These are phyloP conservation scores for Pueraria montana DNA, from an alignment of 306 rosid genomes.

Conservation along the genomic window DNA sequence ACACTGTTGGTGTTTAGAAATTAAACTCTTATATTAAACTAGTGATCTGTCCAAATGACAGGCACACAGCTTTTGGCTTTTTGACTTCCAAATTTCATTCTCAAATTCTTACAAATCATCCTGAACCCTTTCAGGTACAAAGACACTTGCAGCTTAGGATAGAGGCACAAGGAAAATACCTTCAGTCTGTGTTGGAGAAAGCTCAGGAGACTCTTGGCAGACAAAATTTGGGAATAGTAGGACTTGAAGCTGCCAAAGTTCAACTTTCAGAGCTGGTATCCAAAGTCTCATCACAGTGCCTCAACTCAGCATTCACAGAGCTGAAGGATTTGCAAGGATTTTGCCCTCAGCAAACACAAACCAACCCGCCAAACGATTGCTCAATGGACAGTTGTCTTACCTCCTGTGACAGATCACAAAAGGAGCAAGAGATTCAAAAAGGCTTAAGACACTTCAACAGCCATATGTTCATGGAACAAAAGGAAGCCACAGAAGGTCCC, in stretches of 20 bases:
- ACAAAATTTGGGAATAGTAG: conserved; percentile 79
- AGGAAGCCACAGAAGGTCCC: conserved; percentile 51
- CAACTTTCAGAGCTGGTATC: conserved; percentile 91
- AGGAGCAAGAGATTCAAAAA: conserved; percentile 71
- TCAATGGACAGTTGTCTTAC: conserved; percentile 90
- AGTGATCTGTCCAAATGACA: background rate
- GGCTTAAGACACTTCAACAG: conserved; percentile 57
- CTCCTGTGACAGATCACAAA: conserved; percentile 75
- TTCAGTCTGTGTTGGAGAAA: conserved; percentile 89
- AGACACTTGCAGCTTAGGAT: conserved; percentile 92
- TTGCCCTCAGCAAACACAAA: conserved; percentile 57
- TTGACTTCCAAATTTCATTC: conserved; percentile 17
- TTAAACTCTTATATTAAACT: background rate
- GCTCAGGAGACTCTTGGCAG: conserved; percentile 95
- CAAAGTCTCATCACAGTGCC: conserved; percentile 84
- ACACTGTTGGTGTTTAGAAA: background rate
- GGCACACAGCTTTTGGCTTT: background rate
- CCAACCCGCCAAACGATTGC: conserved; percentile 68
- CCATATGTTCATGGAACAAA: conserved; percentile 58
- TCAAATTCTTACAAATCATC: conserved; percentile 33
- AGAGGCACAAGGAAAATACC: conserved; percentile 97
- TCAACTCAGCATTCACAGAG: conserved; percentile 77
- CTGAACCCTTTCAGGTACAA: conserved; percentile 73
- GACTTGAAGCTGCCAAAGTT: conserved; percentile 92
- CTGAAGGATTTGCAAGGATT: conserved; percentile 65